Evolutionary conservation across 495 filamentous ascomycete species (phyloP).

Genomic region (Lepidopterella palustris): DNA sequence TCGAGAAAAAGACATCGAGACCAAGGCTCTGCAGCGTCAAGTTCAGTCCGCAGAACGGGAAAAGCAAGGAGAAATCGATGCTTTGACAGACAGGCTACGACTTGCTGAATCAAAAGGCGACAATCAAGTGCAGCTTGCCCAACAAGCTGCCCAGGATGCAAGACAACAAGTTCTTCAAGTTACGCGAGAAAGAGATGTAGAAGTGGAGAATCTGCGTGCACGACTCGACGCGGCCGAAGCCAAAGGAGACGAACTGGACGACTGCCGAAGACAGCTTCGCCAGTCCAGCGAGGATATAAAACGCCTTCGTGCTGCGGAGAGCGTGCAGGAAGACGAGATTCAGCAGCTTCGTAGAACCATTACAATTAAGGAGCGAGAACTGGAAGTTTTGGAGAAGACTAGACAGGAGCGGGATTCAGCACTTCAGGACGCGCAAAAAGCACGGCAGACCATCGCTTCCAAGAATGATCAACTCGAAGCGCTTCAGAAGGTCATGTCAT

Average conservation of each 20-base stretch:
- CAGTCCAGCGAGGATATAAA: slow-evolving; percentile 16
- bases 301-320: slow-evolving; percentile 10
- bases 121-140: slow-evolving; percentile 31
- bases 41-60: slow-evolving; percentile 23
- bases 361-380: slow-evolving; percentile 5
- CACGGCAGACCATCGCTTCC: slow-evolving; percentile 10
- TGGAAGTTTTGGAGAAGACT: slow-evolving; percentile 10
- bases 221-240: slow-evolving; percentile 23
- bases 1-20: slow-evolving; percentile 23
- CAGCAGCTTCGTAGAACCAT: slow-evolving; percentile 17
- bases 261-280: slow-evolving; percentile 15
- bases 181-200: slow-evolving; percentile 27
- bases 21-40: slow-evolving; percentile 25
- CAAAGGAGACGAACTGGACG: slow-evolving; percentile 25
- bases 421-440: slow-evolving; percentile 8
- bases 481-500: slow-evolving; percentile 48
- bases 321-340: slow-evolving; percentile 22
- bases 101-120: slow-evolving; percentile 30
- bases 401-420: slow-evolving; percentile 18
- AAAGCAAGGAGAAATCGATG: slow-evolving; percentile 24
- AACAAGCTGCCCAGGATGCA: slow-evolving; percentile 29
- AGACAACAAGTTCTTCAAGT: slow-evolving; percentile 27
- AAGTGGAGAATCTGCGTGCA: slow-evolving; percentile 26
- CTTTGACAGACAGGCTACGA: slow-evolving; percentile 24
- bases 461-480: slow-evolving; percentile 58